phyloP scores from a whole-genome alignment of 768 basidiomycete species.

The Pleurotus pulmonarius region DNA sequence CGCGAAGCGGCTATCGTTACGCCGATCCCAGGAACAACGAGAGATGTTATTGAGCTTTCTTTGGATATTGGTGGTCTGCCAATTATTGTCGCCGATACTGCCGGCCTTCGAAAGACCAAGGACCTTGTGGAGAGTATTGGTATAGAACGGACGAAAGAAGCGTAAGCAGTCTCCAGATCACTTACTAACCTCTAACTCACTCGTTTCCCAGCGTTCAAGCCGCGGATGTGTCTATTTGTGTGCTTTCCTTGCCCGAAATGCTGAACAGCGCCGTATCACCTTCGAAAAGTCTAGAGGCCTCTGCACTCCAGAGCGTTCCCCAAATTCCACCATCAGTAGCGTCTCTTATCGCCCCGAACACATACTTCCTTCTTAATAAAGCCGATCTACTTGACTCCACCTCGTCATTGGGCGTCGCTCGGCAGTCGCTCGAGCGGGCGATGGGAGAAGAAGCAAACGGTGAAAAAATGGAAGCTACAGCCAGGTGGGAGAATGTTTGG shows the following conservation, averaged over 20 bases:
- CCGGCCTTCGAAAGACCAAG: conserved; percentile 68
- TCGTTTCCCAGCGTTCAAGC: conserved; percentile 45
- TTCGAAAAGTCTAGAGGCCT: not conserved
- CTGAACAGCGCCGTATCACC: conserved; percentile 10
- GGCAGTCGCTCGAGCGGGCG: not conserved
- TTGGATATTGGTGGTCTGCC: conserved; percentile 88
- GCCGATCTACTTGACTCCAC: conserved; percentile 43
- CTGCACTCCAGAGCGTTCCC: too few relatives aligned
- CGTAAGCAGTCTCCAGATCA: conserved; percentile 40
- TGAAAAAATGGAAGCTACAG: not conserved
- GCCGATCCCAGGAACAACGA: conserved; percentile 81
- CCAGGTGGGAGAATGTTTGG: conserved; percentile 39
- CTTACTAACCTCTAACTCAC: conserved; percentile 2
- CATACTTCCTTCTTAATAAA: conserved; percentile 80
- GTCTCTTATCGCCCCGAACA: conserved; percentile 48
- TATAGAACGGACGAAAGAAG: conserved; percentile 63
- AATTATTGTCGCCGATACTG: conserved; percentile 80
- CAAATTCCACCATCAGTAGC: conserved; percentile 44
- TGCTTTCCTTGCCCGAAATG: conserved; percentile 65
- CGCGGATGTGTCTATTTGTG: conserved; percentile 76
- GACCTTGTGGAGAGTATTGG: conserved; percentile 81
- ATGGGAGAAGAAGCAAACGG: not conserved
- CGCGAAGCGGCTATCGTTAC: conserved; percentile 91
- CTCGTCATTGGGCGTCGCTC: conserved; percentile 2
- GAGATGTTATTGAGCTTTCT: conserved; percentile 81